These are phyloP conservation scores for Entomortierella beljakovae DNA, from an alignment of 192 early-diverging fungal species.

Conservation along the genomic window DNA sequence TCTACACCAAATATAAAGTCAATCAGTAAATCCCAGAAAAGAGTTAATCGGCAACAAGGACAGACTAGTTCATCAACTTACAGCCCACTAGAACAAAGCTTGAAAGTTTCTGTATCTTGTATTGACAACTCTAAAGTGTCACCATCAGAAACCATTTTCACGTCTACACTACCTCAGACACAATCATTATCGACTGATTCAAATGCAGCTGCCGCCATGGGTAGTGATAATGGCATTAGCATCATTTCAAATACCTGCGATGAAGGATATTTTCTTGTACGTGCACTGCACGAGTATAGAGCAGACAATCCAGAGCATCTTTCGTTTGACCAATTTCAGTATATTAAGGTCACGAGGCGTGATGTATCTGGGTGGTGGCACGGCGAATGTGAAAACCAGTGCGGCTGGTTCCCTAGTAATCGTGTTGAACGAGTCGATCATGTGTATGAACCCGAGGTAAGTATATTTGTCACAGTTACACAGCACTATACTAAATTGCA, in stretches of 20 bases:
- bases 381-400: constrained; percentile 32
- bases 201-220: constrained; percentile 26
- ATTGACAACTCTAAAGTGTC: not conserved
- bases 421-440: constrained; percentile 31
- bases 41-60: not conserved
- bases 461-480: no score
- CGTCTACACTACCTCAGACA: not conserved
- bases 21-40: not conserved
- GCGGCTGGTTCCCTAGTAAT: constrained; percentile 51
- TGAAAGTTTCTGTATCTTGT: not conserved
- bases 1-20: not conserved
- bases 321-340: constrained; percentile 33
- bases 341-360: constrained; percentile 33
- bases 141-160: not conserved
- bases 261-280: constrained; percentile 39
- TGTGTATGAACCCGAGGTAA: constrained; percentile 36
- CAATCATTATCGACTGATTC: not conserved
- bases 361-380: constrained; percentile 47
- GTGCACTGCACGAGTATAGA: constrained; percentile 38
- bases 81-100: constrained; percentile 4
- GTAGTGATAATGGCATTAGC: constrained; percentile 13
- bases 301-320: constrained; percentile 30
- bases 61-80: not conserved
- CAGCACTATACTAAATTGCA: constrained; percentile 5
- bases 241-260: constrained; percentile 7